Base-by-base conservation (phyloP, 1,139 yeast genomes). In the Debaryomyces fabryi region DNA sequence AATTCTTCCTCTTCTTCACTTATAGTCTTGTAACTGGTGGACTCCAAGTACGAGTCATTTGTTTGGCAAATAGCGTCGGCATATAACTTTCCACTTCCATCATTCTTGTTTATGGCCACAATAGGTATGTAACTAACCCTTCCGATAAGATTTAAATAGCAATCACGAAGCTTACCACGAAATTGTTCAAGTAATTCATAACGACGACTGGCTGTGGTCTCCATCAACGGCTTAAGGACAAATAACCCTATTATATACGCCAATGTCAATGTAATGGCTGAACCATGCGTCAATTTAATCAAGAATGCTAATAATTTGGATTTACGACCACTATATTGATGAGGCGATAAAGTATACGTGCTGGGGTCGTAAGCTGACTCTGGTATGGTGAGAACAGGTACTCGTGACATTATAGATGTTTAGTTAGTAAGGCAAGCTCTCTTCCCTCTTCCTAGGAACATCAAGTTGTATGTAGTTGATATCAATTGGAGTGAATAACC, bases 21-120 rank as follows among this genome's bases (percentile, higher is more conserved):
- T n/a, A 44, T 40, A 10, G 48, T 42, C 16, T 51, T 44, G 8
- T 37, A 18, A 12, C 39, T 39, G 8, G 49, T 48, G 15, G 49
- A 47, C 8, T 51, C 56, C 34, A 62, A 48, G 23, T 52, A 57
- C n/a, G 72, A 62, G 36, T 61, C 64, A 7, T 58, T 63, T 1
- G 80, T 75, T 55, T 76, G 81, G 21, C 64, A 56, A 5, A 74
- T 65, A 0, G 75, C 71, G 52, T 76, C 81, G 3, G 76, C 68
- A 44, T 65, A 69, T 10, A 69, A 60, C 50, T 69, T 72, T 2
- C 68, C 72, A 20, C 58, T 55, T 4, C 68, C 66, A 34, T 62
- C 61, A 32, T 59, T 50, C 45, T 60, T 59, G 40, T 63, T 63
- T 40, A 72, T 61, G 6, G 72, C 71, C 12, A 75, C 75, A 9